These are phyloP conservation scores for Podospora fimiseda DNA, from an alignment of 495 filamentous ascomycete genomes.

Conservation along the genomic window DNA sequence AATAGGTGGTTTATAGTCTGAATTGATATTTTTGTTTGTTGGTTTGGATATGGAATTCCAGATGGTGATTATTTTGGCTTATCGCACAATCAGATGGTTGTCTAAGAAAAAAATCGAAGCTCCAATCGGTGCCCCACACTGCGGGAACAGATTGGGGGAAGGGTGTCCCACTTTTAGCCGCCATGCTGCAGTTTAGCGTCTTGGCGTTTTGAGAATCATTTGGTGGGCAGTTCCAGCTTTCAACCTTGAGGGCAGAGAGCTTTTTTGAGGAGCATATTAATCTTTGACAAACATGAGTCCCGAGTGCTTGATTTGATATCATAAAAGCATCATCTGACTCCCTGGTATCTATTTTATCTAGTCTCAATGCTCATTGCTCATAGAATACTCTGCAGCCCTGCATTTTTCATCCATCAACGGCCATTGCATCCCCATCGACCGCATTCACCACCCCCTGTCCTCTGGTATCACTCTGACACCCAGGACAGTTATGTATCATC, in stretches of 20 bases:
- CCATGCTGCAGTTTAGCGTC: slow-evolving; percentile 9
- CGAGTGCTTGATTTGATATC: no score
- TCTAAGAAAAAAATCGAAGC: slow-evolving; percentile 15
- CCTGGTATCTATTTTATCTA: no score
- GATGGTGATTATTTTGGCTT: slow-evolving; percentile 8
- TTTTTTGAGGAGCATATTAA: no score
- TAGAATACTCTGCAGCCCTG: not conserved
- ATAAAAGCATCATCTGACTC: no score
- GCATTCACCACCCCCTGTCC: slow-evolving; percentile 3
- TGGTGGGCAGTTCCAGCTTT: no score
- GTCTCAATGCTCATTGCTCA: no score
- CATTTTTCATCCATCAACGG: slow-evolving; percentile 27
- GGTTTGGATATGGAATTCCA: not conserved
- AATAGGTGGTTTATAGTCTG: not conserved
- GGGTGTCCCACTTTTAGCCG: slow-evolving; percentile 23
- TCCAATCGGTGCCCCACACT: slow-evolving; percentile 13
- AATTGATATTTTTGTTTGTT: not conserved
- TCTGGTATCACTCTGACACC: slow-evolving; percentile 65
- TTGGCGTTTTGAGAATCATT: not conserved
- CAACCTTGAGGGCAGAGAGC: no score
- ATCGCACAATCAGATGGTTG: slow-evolving; percentile 14
- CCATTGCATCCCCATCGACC: slow-evolving; percentile 25
- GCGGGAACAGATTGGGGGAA: not conserved
- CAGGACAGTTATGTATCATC: slow-evolving; percentile 89
- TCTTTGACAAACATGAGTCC: no score